Base-by-base conservation (phyloP, 2,329 filamentous ascomycete genomes). In the Chaetomiaceae sp. region DNA sequence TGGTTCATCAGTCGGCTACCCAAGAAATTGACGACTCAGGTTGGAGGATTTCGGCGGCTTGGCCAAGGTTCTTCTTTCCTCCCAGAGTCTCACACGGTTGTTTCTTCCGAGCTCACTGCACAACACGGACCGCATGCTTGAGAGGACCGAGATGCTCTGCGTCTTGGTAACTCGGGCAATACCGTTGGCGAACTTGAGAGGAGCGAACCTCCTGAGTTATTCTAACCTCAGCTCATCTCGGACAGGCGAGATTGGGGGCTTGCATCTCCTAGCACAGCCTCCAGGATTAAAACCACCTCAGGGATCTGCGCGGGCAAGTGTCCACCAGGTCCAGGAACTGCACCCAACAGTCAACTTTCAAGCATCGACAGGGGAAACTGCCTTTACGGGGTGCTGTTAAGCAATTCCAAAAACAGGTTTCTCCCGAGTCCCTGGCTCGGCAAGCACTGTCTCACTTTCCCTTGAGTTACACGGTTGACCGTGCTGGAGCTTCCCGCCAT, bases 181-280 rank as follows among this genome's bases (percentile, higher is more conserved):
- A n/a, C n/a, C n/a, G n/a, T n/a, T n/a, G n/a, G n/a, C n/a, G n/a
- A n/a, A n/a, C n/a, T n/a, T n/a, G n/a, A n/a, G n/a, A n/a, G n/a
- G n/a, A 5, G 9, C 5, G 25, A 5, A 27, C 9, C 14, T 31
- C 4, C 27, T 31, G 5, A 20, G 15, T 37, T 17, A 19, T 37
- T 37, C 17, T 9, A 20, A 19, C 14, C 8, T 25, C 31, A 23
- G 22, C 46, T 20, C 33, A 25, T 45, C 11, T 34, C 17, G 23
- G 27, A 33, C 42, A 52, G 36, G 29, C 43, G 48, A 51, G 25
- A 51, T 51, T 44, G 34, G 17, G 33, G 42, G 14, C 42, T 44
- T 42, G 42, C 46, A 31, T 31, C 19, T 23, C 15, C 5, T 20
- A 38, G 40, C 40, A 51, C 48, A 45, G 40, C 48, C 48, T 29